Conservation (phyloP, 2,329 filamentous ascomycete species). For the Penicillium sp. region DNA sequence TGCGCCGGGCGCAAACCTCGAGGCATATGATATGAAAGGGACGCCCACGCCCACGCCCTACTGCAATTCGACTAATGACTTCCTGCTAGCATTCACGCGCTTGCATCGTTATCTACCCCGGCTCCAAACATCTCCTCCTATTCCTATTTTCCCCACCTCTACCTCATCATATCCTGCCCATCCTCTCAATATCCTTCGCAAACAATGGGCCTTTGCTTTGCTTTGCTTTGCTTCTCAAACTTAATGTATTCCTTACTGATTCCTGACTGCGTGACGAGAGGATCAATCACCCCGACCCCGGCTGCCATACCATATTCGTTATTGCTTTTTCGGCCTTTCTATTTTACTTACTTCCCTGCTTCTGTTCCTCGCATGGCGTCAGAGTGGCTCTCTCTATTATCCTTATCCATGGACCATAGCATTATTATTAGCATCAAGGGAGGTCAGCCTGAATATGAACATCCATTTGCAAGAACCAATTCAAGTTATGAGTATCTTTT, state of each 20-base stretch:
- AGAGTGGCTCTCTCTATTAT: too few relatives aligned
- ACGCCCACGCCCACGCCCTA: too few relatives aligned
- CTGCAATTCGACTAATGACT: constrained; percentile 1
- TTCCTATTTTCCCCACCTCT: neutral
- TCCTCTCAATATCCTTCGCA: neutral
- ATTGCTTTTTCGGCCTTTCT: too few relatives aligned
- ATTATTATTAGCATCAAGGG: constrained; percentile 2
- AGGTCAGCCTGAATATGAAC: neutral
- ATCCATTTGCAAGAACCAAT: neutral
- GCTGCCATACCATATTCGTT: too few relatives aligned
- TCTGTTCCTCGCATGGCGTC: constrained; percentile 2
- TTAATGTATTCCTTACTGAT: constrained; percentile 1
- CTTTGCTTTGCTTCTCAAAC: too few relatives aligned
- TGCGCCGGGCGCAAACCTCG: neutral
- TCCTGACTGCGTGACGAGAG: too few relatives aligned
- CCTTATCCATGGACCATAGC: too few relatives aligned
- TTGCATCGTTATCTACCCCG: too few relatives aligned
- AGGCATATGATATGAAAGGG: too few relatives aligned
- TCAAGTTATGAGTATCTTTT: neutral
- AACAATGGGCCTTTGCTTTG: neutral
- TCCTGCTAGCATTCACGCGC: constrained; percentile 1
- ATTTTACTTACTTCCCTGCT: neutral
- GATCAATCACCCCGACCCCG: too few relatives aligned
- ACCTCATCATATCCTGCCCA: neutral
- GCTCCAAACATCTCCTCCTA: too few relatives aligned